phyloP scores from a whole-genome alignment of 306 rosid species.

The Inga laurina region DNA sequence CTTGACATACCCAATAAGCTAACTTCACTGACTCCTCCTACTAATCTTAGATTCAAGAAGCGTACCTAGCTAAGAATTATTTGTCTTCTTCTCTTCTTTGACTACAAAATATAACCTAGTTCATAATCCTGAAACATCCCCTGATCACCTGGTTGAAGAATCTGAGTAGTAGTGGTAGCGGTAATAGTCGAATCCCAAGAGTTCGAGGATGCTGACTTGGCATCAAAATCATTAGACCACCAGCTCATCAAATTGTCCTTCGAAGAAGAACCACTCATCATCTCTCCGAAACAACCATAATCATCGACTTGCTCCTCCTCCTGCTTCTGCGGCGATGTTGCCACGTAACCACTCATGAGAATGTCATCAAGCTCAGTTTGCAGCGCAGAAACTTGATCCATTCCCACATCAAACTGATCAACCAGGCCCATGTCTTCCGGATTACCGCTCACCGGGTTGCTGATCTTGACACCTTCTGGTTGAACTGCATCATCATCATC shows the following conservation, averaged over 20 bases:
- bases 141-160: slow-evolving; percentile 48
- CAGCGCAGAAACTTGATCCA: slow-evolving; percentile 45
- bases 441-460: slow-evolving; percentile 23
- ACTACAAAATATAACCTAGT: slow-evolving; percentile 63
- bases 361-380: slow-evolving; percentile 62
- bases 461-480: slow-evolving; percentile 34
- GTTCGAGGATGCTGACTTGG: slow-evolving; percentile 70
- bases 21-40: not conserved
- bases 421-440: slow-evolving; percentile 23
- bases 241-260: slow-evolving; percentile 62
- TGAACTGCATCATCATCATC: slow-evolving; percentile 2
- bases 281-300: slow-evolving; percentile 74
- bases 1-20: not conserved
- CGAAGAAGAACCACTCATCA: slow-evolving; percentile 38
- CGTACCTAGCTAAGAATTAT: not conserved
- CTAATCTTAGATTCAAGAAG: not conserved
- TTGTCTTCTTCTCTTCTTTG: not conserved
- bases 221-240: slow-evolving; percentile 73
- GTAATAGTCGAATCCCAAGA: slow-evolving; percentile 68
- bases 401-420: slow-evolving; percentile 33
- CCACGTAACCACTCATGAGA: slow-evolving; percentile 40
- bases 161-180: slow-evolving; percentile 19
- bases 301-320: slow-evolving; percentile 41
- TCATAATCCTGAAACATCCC: slow-evolving; percentile 70
- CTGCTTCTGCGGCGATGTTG: slow-evolving; percentile 31